Conservation (phyloP, 2,329 filamentous ascomycete genomes). For the Escovopsis sp. region DNA sequence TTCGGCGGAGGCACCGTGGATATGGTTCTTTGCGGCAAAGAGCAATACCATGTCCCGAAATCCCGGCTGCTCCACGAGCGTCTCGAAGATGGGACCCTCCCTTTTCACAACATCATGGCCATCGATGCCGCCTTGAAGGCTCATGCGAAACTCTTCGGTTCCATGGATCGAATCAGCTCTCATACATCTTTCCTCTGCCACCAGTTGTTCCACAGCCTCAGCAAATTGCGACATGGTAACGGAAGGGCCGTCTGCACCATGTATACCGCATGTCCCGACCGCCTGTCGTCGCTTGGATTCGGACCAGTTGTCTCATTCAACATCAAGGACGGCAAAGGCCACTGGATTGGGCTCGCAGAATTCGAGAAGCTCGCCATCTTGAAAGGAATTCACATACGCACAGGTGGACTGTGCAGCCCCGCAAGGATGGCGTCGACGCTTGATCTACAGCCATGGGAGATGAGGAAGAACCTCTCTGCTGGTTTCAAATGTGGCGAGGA, state of each 20-base stretch:
- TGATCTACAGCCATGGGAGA: constrained; percentile 63
- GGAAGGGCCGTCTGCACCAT: constrained; percentile 48
- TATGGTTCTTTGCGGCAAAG: constrained; percentile 63
- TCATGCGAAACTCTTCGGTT: constrained; percentile 55
- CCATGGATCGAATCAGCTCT: constrained; percentile 51
- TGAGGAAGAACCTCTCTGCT: constrained; percentile 69
- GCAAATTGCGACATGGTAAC: constrained; percentile 53
- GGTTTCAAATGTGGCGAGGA: constrained; percentile 76
- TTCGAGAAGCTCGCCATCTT: constrained; percentile 75
- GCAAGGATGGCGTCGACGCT: constrained; percentile 66
- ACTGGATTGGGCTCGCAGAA: constrained; percentile 69
- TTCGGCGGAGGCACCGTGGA: constrained; percentile 95
- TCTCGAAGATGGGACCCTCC: constrained; percentile 82
- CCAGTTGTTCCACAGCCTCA: constrained; percentile 43
- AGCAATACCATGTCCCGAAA: constrained; percentile 75
- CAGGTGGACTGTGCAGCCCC: constrained; percentile 83
- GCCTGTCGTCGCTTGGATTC: constrained; percentile 23
- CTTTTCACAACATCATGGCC: constrained; percentile 81
- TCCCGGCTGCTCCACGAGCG: constrained; percentile 57
- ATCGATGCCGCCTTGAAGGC: constrained; percentile 58
- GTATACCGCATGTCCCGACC: constrained; percentile 32
- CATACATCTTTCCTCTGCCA: constrained; percentile 56
- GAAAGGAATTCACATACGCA: constrained; percentile 70
- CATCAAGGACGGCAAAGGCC: constrained; percentile 49
- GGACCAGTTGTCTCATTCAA: constrained; percentile 82